Evolutionary conservation across 2,329 filamentous ascomycete genomes (phyloP), one percentile per base, ranked within the genome.

Genomic region (Dactylellina drechsleri): DNA sequence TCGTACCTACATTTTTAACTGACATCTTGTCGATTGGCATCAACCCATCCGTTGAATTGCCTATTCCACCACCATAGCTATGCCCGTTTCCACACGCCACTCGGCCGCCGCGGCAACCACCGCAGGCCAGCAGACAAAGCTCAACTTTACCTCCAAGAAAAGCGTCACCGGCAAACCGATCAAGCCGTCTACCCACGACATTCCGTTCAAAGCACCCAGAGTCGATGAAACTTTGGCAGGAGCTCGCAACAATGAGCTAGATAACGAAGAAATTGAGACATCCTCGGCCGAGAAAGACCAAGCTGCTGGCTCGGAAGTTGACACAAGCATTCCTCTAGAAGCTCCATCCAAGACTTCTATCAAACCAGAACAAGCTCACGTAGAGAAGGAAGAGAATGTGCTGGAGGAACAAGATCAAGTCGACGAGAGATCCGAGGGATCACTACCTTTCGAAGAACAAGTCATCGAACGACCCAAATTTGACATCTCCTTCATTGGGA

Each of bases 341-440:
- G 2, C 7, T n/a, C 23, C 16, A 50, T 5, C 49, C 16, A 5
- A 16, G 12, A 3, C 28, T 41, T 16, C 16, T 20, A n/a, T 79
- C 78, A 76, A 79, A 80, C 78, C 81, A 80, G 0, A 77, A 77
- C 61, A 81, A 80, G 6, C 31, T 10, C 31, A 7, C 1, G 1
- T 80, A 80, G 50, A 81, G 82, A 23, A 23, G 58, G 82, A 83
- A 15, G n/a, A 49, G 77, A 79, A 79, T 78, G 78, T 77, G 12
- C 16, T n/a, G 16, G 15, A 23, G 52, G 31, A 36, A 10, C 31
- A 36, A 10, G 31, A 36, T 8, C 31, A 36, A 36, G 31, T 36
- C 31, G 31, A 36, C 3, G 31, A 36, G 5, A 36, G 10, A 36
- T 41, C 4, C 16, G 50, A 67, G n/a, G 31, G 20, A 26, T 8